Evolutionary conservation across 208 protist genomes (phyloP).

Genomic region (Cochliopodium minus): DNA sequence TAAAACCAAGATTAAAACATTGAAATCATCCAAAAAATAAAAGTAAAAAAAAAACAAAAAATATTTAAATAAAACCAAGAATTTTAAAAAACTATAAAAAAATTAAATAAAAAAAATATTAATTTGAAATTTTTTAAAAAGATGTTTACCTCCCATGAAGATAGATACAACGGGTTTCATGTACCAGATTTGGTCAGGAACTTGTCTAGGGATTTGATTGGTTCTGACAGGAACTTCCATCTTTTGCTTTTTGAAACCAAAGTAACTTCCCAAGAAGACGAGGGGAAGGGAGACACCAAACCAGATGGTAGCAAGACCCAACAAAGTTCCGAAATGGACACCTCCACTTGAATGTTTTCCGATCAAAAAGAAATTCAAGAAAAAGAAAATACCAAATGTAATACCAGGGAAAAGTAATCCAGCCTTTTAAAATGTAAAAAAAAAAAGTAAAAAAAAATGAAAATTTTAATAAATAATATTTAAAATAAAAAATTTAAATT

Average conservation of each 20-base stretch:
- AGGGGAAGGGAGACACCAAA: slow-evolving; percentile 79
- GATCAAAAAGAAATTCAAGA: slow-evolving; percentile 44
- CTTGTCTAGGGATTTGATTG: slow-evolving; percentile 83
- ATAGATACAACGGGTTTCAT: slow-evolving; percentile 46
- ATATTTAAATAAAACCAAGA: too few relatives aligned
- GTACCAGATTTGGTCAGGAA: slow-evolving; percentile 69
- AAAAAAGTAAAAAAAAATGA: neutral
- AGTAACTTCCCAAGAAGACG: slow-evolving; percentile 74
- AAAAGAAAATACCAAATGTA: slow-evolving; percentile 39
- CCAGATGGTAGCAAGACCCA: slow-evolving; percentile 52
- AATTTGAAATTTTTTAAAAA: too few relatives aligned
- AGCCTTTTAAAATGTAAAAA: too few relatives aligned
- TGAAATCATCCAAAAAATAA: too few relatives aligned
- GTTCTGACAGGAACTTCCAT: slow-evolving; percentile 59
- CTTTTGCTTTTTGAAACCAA: slow-evolving; percentile 63
- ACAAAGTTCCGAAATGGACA: slow-evolving; percentile 38
- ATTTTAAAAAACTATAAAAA: too few relatives aligned
- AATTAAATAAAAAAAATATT: too few relatives aligned
- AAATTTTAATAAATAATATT: neutral
- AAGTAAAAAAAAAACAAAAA: too few relatives aligned
- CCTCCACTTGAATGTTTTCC: slow-evolving; percentile 36
- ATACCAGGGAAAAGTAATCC: slow-evolving; percentile 41
- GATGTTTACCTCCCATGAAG: slow-evolving; percentile 57
- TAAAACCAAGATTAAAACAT: too few relatives aligned
- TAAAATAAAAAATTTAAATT: neutral